A percentile compares a stretch with the other conserved stretches of the same genome.
phyloP scores from a whole-genome alignment of 2,329 filamentous ascomycete genomes.

The Aspergillus pseudotamarii region DNA sequence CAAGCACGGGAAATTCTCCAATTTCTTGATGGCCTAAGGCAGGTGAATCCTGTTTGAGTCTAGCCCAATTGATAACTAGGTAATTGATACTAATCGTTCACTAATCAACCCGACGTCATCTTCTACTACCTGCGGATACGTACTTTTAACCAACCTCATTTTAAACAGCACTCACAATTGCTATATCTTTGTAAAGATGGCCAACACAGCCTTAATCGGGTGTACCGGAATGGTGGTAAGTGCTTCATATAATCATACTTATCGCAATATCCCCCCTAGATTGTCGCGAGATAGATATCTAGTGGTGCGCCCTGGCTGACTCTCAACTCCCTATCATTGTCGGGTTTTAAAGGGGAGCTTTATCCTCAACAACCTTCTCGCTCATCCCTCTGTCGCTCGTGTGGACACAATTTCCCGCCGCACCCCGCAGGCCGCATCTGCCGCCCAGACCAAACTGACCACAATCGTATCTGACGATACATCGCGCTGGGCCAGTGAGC shows the following conservation, averaged over 20 bases:
- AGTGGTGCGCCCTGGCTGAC: neutral
- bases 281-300: neutral
- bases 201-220: conserved; percentile 49
- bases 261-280: neutral
- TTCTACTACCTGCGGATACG: neutral
- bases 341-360: conserved; percentile 62
- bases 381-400: conserved; percentile 40
- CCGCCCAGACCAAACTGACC: conserved; percentile 63
- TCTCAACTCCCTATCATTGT: conserved; percentile 31
- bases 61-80: conserved; percentile 1
- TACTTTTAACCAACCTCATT: neutral
- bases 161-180: neutral
- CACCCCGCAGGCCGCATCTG: conserved; percentile 41
- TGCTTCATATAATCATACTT: conserved; percentile 4
- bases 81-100: neutral
- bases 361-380: conserved; percentile 64
- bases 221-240: conserved; percentile 55
- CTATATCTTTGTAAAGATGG: conserved; percentile 34
- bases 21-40: conserved; percentile 7
- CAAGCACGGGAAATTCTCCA: neutral
- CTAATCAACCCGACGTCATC: conserved; percentile 4
- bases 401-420: conserved; percentile 52
- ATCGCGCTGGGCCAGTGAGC: conserved; percentile 65
- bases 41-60: neutral
- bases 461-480: conserved; percentile 70